These are phyloP conservation scores for Mortierella sp. DNA, from an alignment of 371 early-diverging fungal genomes.

Conservation along the genomic window DNA sequence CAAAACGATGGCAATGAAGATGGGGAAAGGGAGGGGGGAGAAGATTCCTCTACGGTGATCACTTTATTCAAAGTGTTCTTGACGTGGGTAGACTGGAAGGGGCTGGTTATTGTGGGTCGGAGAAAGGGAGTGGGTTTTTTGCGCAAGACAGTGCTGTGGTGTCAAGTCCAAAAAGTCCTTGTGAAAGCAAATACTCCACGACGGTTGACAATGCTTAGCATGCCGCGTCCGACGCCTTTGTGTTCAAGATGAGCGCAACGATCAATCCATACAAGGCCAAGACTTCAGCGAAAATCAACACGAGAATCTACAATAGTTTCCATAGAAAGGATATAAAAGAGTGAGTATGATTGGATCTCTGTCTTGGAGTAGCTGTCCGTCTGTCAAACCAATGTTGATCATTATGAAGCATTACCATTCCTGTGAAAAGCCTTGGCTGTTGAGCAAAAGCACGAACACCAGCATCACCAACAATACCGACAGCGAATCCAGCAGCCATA, in stretches of 20 bases:
- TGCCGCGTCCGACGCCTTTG: conserved; percentile 61
- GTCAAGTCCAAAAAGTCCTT: too few species aligned
- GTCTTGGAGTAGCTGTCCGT: background rate
- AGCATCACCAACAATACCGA: conserved; percentile 92
- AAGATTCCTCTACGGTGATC: too few species aligned
- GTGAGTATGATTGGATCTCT: background rate
- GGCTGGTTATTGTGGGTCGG: too few species aligned
- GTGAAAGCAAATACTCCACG: too few species aligned
- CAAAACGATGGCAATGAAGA: too few species aligned
- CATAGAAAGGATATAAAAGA: conserved; percentile 2
- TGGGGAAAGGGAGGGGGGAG: too few species aligned
- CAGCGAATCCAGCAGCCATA: conserved; percentile 92
- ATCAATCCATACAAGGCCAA: conserved; percentile 92
- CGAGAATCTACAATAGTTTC: conserved; percentile 70
- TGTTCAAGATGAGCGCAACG: conserved; percentile 85
- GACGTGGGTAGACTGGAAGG: too few species aligned
- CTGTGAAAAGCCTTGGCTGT: conserved; percentile 77
- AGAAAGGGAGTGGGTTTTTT: too few species aligned
- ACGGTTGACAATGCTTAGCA: conserved; percentile 18
- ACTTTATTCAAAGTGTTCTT: too few species aligned
- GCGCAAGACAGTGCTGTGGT: too few species aligned
- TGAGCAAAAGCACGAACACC: conserved; percentile 88
- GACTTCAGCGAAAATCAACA: conserved; percentile 95
- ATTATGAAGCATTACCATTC: conserved; percentile 18
- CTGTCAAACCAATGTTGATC: background rate